Conservation (phyloP, 2,329 filamentous ascomycete genomes). For the Leptographium galeiforme region DNA sequence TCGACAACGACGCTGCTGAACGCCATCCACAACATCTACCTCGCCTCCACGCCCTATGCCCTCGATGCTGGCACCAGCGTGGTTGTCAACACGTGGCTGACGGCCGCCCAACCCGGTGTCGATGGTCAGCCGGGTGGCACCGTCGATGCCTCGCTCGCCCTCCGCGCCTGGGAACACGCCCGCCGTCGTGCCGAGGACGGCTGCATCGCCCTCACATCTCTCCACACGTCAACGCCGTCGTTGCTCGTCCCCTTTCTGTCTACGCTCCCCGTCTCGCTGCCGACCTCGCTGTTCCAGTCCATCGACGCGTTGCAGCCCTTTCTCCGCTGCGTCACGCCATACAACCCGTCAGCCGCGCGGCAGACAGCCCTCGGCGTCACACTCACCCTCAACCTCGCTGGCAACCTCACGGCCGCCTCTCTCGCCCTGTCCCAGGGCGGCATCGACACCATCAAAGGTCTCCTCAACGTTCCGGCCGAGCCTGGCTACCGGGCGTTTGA, state of each 20-base stretch:
- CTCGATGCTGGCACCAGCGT: slow-evolving; percentile 84
- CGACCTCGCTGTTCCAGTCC: slow-evolving; percentile 61
- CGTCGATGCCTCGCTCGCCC: slow-evolving; percentile 65
- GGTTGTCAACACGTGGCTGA: slow-evolving; percentile 92
- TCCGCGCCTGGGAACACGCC: slow-evolving; percentile 91
- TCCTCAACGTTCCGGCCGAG: slow-evolving; percentile 68
- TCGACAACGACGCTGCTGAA: slow-evolving; percentile 91
- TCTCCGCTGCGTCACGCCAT: slow-evolving; percentile 72
- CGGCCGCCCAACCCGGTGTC: slow-evolving; percentile 55
- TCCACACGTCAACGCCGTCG: slow-evolving; percentile 80
- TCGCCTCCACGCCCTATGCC: slow-evolving; percentile 66
- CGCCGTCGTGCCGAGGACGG: slow-evolving; percentile 88
- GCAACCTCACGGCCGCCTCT: slow-evolving; percentile 61
- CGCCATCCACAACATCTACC: slow-evolving; percentile 78
- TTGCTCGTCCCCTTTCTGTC: slow-evolving; percentile 69
- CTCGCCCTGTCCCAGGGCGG: slow-evolving; percentile 75
- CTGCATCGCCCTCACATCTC: slow-evolving; percentile 76
- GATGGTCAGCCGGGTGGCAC: slow-evolving; percentile 62
- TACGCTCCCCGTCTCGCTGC: slow-evolving; percentile 67
- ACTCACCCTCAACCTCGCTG: slow-evolving; percentile 68
- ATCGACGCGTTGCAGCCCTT: slow-evolving; percentile 77
- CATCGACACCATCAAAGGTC: slow-evolving; percentile 68
- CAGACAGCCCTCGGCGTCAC: slow-evolving; percentile 71
- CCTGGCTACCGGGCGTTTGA: slow-evolving; percentile 85
- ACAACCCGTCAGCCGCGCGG: slow-evolving; percentile 72